Conservation (phyloP, 2,329 filamentous ascomycete species). For the Westerdykella ornata region DNA sequence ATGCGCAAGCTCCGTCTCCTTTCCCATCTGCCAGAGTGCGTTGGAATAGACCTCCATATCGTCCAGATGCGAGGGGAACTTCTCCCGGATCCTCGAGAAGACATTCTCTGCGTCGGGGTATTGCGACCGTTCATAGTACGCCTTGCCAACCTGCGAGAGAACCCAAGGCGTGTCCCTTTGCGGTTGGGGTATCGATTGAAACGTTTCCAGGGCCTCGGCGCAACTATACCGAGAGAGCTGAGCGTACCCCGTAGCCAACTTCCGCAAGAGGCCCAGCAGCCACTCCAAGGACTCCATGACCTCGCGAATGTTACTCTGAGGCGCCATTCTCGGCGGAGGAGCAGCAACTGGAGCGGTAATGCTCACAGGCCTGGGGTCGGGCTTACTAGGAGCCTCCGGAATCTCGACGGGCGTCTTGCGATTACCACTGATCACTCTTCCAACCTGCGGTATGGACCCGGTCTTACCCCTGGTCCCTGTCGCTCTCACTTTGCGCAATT, state of each 20-base stretch:
- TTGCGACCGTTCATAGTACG: slow-evolving; percentile 81
- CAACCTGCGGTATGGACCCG: slow-evolving; percentile 64
- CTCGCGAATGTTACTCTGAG: slow-evolving; percentile 38
- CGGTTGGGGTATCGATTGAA: slow-evolving; percentile 60
- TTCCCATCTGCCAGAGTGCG: slow-evolving; percentile 95
- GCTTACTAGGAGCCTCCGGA: slow-evolving; percentile 64
- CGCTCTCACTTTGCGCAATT: slow-evolving; percentile 78
- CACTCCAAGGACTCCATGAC: slow-evolving; percentile 65
- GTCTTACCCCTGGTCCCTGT: slow-evolving; percentile 59
- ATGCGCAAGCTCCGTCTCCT: slow-evolving; percentile 85
- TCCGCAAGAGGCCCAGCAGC: slow-evolving; percentile 73
- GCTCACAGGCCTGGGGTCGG: slow-evolving; percentile 41
- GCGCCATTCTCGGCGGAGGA: slow-evolving; percentile 1
- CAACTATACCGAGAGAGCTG: slow-evolving; percentile 73
- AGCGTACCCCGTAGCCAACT: slow-evolving; percentile 74
- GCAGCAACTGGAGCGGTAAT: slow-evolving; percentile 21
- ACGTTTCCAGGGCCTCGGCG: slow-evolving; percentile 66
- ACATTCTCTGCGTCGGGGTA: slow-evolving; percentile 82
- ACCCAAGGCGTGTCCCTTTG: slow-evolving; percentile 94
- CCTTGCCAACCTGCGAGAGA: slow-evolving; percentile 79
- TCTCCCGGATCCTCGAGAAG: slow-evolving; percentile 70
- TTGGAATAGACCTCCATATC: slow-evolving; percentile 99
- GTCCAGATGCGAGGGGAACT: slow-evolving; percentile 75
- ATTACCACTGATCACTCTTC: slow-evolving; percentile 84
- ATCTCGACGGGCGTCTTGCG: slow-evolving; percentile 64